Percentiles rank a stretch among this genome's conserved stretches.
Evolutionary conservation across 2,329 filamentous ascomycete genomes (phyloP).

Genomic region (Lachnellula hyalina): DNA sequence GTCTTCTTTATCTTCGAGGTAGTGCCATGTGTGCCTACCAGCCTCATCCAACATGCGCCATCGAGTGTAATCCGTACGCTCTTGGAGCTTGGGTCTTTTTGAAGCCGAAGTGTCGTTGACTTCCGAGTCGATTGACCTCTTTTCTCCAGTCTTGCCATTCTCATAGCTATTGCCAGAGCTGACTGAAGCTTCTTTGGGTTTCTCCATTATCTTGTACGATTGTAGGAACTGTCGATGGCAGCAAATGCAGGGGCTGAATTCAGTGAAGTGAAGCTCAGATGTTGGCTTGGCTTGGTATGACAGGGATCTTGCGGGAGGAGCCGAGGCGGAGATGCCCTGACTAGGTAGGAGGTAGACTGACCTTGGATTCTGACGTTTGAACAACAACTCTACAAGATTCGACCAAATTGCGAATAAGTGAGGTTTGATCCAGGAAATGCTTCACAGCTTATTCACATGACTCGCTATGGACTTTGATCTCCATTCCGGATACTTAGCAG

Average conservation of each 20-base stretch:
- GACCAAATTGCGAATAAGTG: no score
- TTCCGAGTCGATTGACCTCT: conserved; percentile 17
- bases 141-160: conserved; percentile 11
- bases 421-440: no score
- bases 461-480: conserved; percentile 19
- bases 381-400: no score
- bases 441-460: no score
- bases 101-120: conserved; percentile 9
- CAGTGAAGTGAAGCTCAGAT: neutral
- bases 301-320: neutral
- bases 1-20: conserved; percentile 68
- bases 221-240: neutral
- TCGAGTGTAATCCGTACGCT: conserved; percentile 69
- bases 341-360: no score
- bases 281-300: neutral
- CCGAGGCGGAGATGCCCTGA: neutral
- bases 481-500: conserved; percentile 6
- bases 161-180: neutral
- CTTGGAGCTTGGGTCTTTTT: conserved; percentile 44
- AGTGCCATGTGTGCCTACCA: conserved; percentile 91
- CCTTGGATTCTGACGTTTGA: no score
- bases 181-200: neutral
- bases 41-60: conserved; percentile 83
- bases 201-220: neutral
- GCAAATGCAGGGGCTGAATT: neutral